Base-by-base conservation (phyloP, 495 filamentous ascomycete genomes). In the Penicillium lagena region DNA sequence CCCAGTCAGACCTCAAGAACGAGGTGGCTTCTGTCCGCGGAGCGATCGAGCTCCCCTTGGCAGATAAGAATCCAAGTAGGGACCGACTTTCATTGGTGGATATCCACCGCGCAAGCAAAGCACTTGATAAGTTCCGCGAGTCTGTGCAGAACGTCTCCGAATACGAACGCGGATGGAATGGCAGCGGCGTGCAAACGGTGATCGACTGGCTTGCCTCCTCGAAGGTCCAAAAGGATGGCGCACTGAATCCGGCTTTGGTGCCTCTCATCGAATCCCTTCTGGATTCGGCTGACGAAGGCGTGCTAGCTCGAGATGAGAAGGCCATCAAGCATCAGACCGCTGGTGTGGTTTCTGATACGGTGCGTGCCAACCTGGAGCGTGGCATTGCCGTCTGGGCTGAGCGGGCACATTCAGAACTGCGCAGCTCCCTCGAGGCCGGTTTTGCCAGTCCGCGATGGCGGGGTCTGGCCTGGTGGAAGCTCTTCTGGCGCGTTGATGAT, bases 401-500 rank as follows among this genome's bases (percentile, higher is more conserved):
- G 55, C 64, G 67, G 14, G 86, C 83, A 2, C 93, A 98, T 57
- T 77, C 79, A 1, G 91, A 98, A 55, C 77, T 97, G 6, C 84
- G 86, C 39, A 72, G 82, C 48, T 76, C 85, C 29, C 80, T 97
- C 1, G 83, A 89, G 43, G 60, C 70, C 29, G 89, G 86, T 5
- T 91, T 95, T 52, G 60, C 75, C 10, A 79, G 79, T 32, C 71
- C 67, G 33, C 63, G 75, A 22, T 97, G 91, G 91, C 71, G 73
- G 2, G 82, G 79, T 12, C 70, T 95, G 1, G 75, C 77, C 9
- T 98, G 91, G 93, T 97, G 87, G 87, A 95, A 94, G 59, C 79
- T 98, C 10, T 83, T 95, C 56, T 96, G 89, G 89, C 82, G 85
- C 10, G 87, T 88, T 37, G 93, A 97, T 60, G 91, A 97, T 52